phyloP scores from a whole-genome alignment of 192 early-diverging fungal species.

The Phycomyces nitens region DNA sequence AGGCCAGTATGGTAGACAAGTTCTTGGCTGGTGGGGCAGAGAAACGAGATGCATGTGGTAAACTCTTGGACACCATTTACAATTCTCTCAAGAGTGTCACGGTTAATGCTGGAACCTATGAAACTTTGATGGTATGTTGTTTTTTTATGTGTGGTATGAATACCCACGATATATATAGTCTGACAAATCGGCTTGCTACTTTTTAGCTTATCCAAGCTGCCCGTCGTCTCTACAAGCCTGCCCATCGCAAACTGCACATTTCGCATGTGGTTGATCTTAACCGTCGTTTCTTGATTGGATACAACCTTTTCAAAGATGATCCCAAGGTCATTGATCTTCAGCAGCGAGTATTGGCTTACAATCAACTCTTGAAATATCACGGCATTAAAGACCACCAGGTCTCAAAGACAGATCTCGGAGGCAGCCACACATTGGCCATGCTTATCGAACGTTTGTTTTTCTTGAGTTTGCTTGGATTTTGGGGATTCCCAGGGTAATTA shows the following conservation, averaged over 20 bases:
- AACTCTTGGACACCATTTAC: slow-evolving; percentile 75
- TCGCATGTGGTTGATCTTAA: slow-evolving; percentile 87
- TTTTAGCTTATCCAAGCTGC: slow-evolving; percentile 85
- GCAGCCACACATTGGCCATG: slow-evolving; percentile 59
- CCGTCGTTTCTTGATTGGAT: slow-evolving; percentile 83
- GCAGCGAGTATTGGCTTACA: slow-evolving; percentile 77
- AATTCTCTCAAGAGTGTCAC: slow-evolving; percentile 85
- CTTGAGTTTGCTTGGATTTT: slow-evolving; percentile 67
- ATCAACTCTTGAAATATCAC: slow-evolving; percentile 85
- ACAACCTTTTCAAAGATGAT: slow-evolving; percentile 77
- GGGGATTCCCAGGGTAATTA: slow-evolving; percentile 80
- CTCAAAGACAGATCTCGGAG: slow-evolving; percentile 67
- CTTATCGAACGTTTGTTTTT: slow-evolving; percentile 67
- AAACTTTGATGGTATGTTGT: slow-evolving; percentile 79
- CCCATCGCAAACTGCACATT: slow-evolving; percentile 78
- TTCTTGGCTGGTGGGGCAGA: slow-evolving; percentile 80
- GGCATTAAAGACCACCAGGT: slow-evolving; percentile 97
- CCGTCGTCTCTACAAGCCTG: slow-evolving; percentile 86
- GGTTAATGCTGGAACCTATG: slow-evolving; percentile 89
- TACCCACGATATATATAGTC: neutral
- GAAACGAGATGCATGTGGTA: slow-evolving; percentile 77
- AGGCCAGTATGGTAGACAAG: slow-evolving; percentile 73
- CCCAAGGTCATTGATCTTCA: slow-evolving; percentile 78
- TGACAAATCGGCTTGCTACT: too few species aligned
- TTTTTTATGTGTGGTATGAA: neutral